These are phyloP conservation scores for Agrocybe praecox DNA, from an alignment of 768 basidiomycete species.

Conservation along the genomic window DNA sequence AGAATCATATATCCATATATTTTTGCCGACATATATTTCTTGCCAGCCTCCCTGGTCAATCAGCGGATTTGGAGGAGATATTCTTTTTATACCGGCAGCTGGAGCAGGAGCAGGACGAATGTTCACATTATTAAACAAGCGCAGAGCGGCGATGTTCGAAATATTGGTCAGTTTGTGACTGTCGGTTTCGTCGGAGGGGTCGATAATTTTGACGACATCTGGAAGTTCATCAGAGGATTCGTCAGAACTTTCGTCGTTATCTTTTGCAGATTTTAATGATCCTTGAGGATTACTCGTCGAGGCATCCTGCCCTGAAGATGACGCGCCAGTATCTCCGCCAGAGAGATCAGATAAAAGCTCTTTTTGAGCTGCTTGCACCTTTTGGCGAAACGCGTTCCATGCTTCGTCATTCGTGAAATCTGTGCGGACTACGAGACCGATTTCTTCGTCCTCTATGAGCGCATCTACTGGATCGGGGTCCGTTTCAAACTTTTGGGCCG, in stretches of 20 bases:
- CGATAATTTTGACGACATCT: slow-evolving; percentile 52
- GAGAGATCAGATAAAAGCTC: slow-evolving; percentile 43
- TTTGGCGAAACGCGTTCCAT: slow-evolving; percentile 57
- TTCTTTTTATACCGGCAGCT: slow-evolving; percentile 45
- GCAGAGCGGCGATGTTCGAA: slow-evolving; percentile 68
- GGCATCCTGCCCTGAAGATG: slow-evolving; percentile 18
- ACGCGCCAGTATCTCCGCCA: slow-evolving; percentile 20
- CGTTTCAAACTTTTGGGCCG: slow-evolving; percentile 8
- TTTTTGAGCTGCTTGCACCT: slow-evolving; percentile 56
- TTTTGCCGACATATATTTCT: slow-evolving; percentile 70
- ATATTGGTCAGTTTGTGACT: slow-evolving; percentile 45
- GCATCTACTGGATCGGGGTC: slow-evolving; percentile 62
- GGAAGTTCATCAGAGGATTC: slow-evolving; percentile 24
- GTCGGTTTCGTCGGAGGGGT: slow-evolving; percentile 43
- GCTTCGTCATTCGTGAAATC: slow-evolving; percentile 70
- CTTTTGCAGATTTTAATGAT: slow-evolving; percentile 19
- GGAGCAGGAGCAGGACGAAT: slow-evolving; percentile 55
- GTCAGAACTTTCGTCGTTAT: slow-evolving; percentile 37
- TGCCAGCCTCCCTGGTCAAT: slow-evolving; percentile 69
- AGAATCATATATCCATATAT: slow-evolving; percentile 76
- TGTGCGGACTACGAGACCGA: slow-evolving; percentile 72
- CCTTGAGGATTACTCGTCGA: slow-evolving; percentile 14
- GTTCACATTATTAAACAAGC: slow-evolving; percentile 73
- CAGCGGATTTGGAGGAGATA: slow-evolving; percentile 56
- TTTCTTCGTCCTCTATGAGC: slow-evolving; percentile 45